A percentile compares a stretch with the other conserved stretches of the same genome.
Evolutionary conservation across 345 rosid genomes (phyloP).

Genomic region (Linum usitatissimum): DNA sequence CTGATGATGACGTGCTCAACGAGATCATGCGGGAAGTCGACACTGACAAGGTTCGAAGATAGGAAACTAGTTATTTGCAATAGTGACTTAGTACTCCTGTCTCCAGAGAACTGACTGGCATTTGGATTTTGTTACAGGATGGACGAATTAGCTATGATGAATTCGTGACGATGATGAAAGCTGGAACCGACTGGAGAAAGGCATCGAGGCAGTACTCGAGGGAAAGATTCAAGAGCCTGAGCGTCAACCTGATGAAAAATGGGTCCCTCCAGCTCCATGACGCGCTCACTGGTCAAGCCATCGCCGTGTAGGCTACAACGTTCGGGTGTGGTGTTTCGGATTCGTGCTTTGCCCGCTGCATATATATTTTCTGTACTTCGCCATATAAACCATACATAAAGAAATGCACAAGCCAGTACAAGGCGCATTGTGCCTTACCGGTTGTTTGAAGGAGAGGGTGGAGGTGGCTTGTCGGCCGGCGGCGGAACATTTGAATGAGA

Average conservation of each 20-base stretch:
- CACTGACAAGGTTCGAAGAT: conserved; percentile 1
- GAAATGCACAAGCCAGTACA: too few species aligned
- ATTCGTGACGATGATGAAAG: conserved; percentile 5
- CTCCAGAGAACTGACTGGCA: too few species aligned
- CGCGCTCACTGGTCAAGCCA: conserved; percentile 2
- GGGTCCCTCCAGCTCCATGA: conserved; percentile 5
- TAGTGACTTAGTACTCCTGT: too few species aligned
- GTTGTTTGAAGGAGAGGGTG: too few species aligned
- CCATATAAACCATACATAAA: too few species aligned
- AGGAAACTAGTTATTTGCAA: not conserved
- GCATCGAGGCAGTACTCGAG: conserved; percentile 6
- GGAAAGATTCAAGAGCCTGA: conserved; percentile 4
- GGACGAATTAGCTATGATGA: conserved; percentile 3
- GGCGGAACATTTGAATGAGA: too few species aligned
- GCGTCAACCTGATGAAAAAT: conserved; percentile 4
- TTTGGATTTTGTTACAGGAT: not conserved
- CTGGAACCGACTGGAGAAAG: conserved; percentile 8
- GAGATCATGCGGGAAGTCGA: conserved; percentile 5
- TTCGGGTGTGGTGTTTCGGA: too few species aligned
- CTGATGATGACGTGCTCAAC: not conserved
- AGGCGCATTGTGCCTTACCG: too few species aligned
- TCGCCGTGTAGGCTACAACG: not conserved
- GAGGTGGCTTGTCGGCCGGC: too few species aligned
- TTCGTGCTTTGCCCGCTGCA: too few species aligned
- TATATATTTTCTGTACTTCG: too few species aligned